Evolutionary conservation across 75 land plant species (phyloP).

Genomic region (Ceratopteris richardii): DNA sequence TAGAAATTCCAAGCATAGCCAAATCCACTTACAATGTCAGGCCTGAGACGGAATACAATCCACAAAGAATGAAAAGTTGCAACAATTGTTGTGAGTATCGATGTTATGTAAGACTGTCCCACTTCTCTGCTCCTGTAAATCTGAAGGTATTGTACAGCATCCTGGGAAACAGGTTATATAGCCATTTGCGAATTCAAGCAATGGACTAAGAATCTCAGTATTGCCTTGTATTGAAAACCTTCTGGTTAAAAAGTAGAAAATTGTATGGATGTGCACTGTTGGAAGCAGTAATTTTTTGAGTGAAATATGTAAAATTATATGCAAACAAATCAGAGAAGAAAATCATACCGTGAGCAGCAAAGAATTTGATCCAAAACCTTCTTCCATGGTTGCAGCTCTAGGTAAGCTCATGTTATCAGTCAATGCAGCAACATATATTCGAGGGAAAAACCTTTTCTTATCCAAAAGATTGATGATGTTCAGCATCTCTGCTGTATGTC

Average conservation of each 20-base stretch:
- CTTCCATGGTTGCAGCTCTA: constrained; percentile 60
- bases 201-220: not conserved
- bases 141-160: constrained; percentile 36
- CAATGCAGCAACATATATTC: constrained; percentile 73
- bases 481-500: constrained; percentile 95
- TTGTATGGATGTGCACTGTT: no score
- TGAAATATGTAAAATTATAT: no score
- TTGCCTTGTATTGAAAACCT: not conserved
- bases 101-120: constrained; percentile 88
- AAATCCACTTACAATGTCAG: constrained; percentile 64
- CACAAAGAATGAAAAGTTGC: constrained; percentile 66
- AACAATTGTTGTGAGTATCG: constrained; percentile 68
- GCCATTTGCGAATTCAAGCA: no score
- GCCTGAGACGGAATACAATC: constrained; percentile 60
- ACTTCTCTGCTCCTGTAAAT: constrained; percentile 92
- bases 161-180: not conserved
- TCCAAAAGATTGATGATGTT: constrained; percentile 54
- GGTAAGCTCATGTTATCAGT: constrained; percentile 87
- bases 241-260: no score
- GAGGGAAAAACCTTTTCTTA: constrained; percentile 56
- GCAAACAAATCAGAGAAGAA: no score
- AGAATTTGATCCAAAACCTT: no score
- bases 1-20: no score
- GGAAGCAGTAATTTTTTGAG: no score
- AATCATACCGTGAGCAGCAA: no score